phyloP scores from a whole-genome alignment of 1,284 basidiomycete species.

The Mycena sp. region DNA sequence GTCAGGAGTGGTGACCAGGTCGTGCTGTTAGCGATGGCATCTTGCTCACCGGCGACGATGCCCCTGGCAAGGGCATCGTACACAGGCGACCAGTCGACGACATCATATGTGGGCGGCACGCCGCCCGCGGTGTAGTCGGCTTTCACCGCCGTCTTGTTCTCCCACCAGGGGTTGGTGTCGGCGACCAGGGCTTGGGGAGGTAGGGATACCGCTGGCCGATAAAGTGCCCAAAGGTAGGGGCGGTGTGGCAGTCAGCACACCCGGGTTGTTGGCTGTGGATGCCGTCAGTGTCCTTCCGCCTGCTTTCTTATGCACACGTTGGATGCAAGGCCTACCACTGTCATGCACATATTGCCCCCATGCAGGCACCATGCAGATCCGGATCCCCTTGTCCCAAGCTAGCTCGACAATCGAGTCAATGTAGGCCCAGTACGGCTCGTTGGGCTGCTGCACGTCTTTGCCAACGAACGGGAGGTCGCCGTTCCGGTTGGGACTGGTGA shows the following conservation, averaged over 20 bases:
- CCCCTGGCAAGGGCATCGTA: not conserved
- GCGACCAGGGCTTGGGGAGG: constrained; percentile 6
- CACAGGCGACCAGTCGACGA: constrained; percentile 3
- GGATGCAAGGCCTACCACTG: not conserved
- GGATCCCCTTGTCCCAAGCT: constrained; percentile 4
- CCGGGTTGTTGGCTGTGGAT: constrained; percentile 2
- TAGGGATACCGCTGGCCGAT: constrained; percentile 9
- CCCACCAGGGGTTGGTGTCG: constrained; percentile 6
- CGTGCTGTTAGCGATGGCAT: not conserved
- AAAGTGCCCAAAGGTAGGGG: constrained; percentile 1
- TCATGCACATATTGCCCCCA: constrained; percentile 10
- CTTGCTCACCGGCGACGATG: not conserved
- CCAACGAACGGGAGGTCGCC: constrained; percentile 8
- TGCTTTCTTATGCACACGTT: constrained; percentile 3
- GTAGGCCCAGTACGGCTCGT: constrained; percentile 10
- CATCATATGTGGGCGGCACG: not conserved
- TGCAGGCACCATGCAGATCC: constrained; percentile 6
- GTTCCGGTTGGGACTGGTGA: constrained; percentile 5
- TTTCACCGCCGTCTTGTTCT: constrained; percentile 2
- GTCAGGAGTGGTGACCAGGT: not conserved
- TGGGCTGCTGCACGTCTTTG: constrained; percentile 3
- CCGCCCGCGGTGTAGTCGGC: constrained; percentile 5
- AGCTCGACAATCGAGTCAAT: constrained; percentile 4
- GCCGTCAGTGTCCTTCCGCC: not conserved
- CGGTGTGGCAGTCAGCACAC: not conserved